These are phyloP conservation scores for Stephania cephalantha DNA, from an alignment of 164 flowering plant genomes.

Conservation along the genomic window DNA sequence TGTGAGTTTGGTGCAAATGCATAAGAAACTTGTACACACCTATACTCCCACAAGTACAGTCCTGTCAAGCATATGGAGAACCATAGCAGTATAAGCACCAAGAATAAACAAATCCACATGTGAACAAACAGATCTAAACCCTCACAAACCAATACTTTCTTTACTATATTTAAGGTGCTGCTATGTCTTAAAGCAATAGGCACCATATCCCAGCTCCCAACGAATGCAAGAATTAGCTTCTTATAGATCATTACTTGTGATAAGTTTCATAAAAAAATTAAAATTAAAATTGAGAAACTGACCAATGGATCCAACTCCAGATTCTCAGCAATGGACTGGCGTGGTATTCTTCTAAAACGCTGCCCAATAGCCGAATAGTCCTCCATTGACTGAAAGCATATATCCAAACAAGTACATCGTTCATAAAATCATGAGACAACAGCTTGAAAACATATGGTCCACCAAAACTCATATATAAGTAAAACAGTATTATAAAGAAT, in stretches of 20 bases:
- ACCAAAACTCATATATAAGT: not conserved
- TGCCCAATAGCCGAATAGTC: conserved; percentile 35
- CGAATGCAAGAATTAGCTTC: not conserved
- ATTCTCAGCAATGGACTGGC: conserved; percentile 41
- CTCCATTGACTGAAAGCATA: conserved; percentile 43
- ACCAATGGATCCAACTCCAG: conserved; percentile 70
- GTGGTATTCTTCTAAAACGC: conserved; percentile 67
- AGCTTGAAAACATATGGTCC: not conserved
- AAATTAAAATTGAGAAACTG: conserved; percentile 14
- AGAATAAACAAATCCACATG: no score
- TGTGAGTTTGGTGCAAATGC: no score
- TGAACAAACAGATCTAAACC: no score
- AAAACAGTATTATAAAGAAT: no score
- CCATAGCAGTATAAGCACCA: no score
- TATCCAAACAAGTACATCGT: not conserved
- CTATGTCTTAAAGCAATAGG: no score
- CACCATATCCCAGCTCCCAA: no score
- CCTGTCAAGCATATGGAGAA: no score
- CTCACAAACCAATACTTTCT: no score
- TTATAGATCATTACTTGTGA: not conserved
- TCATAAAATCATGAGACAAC: not conserved
- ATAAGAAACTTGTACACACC: no score
- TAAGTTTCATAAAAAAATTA: not conserved
- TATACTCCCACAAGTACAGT: no score
- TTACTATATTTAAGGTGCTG: no score